These are phyloP conservation scores for Fusarium falciforme DNA, from an alignment of 2,329 filamentous ascomycete species.

Conservation along the genomic window DNA sequence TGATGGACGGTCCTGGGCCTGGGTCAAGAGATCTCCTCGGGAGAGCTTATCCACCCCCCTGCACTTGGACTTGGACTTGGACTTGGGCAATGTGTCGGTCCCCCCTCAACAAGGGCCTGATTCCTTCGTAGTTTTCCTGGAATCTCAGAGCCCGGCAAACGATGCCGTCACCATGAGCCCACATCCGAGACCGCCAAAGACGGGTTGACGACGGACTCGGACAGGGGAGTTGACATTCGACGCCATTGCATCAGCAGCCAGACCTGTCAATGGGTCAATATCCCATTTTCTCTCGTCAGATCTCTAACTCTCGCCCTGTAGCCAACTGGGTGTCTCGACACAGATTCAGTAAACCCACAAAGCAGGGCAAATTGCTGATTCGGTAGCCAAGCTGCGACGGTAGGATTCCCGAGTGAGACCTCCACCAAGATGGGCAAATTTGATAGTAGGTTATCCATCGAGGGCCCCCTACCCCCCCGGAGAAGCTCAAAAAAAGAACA, in stretches of 20 bases:
- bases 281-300: background rate
- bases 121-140: background rate
- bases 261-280: background rate
- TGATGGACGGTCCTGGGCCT: background rate
- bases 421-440: background rate
- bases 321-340: background rate
- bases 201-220: background rate
- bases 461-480: background rate
- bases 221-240: background rate
- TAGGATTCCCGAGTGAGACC: background rate
- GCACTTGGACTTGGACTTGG: background rate
- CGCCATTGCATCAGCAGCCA: background rate
- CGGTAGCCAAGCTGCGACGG: background rate
- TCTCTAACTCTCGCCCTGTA: background rate
- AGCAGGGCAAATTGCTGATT: background rate
- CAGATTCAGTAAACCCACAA: background rate
- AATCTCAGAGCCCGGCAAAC: slow-evolving; percentile 4
- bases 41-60: background rate
- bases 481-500: background rate
- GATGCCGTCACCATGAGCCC: slow-evolving; percentile 19
- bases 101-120: background rate
- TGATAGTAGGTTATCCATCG: background rate
- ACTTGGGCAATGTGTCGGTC: background rate
- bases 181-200: background rate
- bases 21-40: background rate